These are phyloP conservation scores for Cynanchum wilfordii DNA, from an alignment of 257 asterid species.

Conservation along the genomic window DNA sequence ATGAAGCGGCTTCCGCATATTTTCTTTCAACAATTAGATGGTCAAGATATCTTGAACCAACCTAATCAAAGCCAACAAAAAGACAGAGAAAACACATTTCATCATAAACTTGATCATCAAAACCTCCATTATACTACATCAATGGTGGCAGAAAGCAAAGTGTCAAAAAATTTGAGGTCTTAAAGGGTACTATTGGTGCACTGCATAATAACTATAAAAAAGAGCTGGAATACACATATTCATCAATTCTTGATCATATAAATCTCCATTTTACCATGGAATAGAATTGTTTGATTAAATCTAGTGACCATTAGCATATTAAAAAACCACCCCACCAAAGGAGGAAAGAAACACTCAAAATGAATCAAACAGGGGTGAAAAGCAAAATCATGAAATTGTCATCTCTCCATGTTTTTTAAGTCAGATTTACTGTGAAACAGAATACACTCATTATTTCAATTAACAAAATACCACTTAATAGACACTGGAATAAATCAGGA, in stretches of 20 bases:
- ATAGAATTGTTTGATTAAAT: not conserved
- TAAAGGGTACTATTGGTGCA: not conserved
- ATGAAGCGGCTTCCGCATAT: constrained; percentile 93
- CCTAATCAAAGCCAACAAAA: constrained; percentile 43
- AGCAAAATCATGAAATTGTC: not conserved
- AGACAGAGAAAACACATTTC: not conserved
- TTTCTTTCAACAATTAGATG: constrained; percentile 91
- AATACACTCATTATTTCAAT: not conserved
- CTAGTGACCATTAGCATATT: not conserved
- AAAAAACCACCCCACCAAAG: not conserved
- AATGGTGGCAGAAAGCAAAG: not conserved
- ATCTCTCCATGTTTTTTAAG: not conserved
- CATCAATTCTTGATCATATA: not conserved
- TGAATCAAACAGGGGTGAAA: not conserved
- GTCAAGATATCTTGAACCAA: constrained; percentile 91
- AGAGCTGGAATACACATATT: too few species aligned
- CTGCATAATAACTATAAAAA: not conserved
- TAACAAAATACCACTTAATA: not conserved
- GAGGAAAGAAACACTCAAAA: not conserved
- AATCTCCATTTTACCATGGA: not conserved
- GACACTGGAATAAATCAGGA: not conserved
- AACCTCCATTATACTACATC: not conserved
- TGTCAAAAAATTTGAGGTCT: not conserved
- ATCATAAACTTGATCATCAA: not conserved
- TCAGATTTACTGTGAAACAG: not conserved